Base-by-base conservation (phyloP, 1,139 yeast species). In the Wickerhamomyces sp. region DNA sequence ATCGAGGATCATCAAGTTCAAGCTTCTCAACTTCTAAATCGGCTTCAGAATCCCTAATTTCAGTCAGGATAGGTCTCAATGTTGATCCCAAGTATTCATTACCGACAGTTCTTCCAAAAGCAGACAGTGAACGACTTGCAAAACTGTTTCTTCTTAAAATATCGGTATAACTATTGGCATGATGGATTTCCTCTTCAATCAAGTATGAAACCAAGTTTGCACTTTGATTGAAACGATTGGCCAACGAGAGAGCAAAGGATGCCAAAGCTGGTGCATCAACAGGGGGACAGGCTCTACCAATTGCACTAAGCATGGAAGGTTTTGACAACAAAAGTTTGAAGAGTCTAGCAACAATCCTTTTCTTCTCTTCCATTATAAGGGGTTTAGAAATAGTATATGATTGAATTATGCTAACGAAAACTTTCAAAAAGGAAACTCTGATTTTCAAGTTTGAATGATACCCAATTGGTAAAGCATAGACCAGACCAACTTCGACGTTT, bases 61-160 rank as follows among this genome's bases (percentile, higher is more conserved):
- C 81, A 32, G 71, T 66, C 31, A 75, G 47, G 39, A 83, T 73
- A 1, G 90, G 89, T 43, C 71, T 69, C 42, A 88, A 65, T 0
- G 83, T 74, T 5, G 62, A 51, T 4, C 70, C 62, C 43, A 89
- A 67, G 59, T 86, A 88, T 0, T 71, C 75, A 27, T 65, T 62
- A 0, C 95, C 96, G 53, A 80, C 75, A 27, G 75, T 71, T 54
- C 83, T 79, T 0, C 95, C 85, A 57, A 81, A 81, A 36, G 85
- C 72, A 1, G 91, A 84, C 43, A 88, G 69, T 41, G 88, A 72
- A 57, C 91, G 77, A 0, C 96, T 87, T 37, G 93, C 84, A 27
- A 89, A 85, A 44, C 94, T 84, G 61, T 89, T 89, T 49, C 95
- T 75, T 57, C 96, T 72, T 54, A 89, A 72, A 31, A 88, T 76